phyloP scores from a whole-genome alignment of 345 rosid species.

The Euphorbia lathyris region DNA sequence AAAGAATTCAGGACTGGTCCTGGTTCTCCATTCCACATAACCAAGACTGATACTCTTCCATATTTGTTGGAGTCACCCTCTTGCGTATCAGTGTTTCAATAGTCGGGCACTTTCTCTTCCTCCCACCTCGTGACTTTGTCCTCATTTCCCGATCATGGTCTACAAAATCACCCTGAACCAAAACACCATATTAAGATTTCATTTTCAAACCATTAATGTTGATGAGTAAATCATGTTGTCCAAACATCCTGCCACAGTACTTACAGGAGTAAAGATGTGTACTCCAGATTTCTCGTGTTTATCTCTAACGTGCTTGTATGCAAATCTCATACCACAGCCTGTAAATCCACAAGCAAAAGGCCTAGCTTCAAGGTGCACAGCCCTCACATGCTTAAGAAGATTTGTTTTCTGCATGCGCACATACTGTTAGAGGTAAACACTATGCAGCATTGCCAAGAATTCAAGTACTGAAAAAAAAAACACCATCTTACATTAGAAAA shows the following conservation, averaged over 20 bases:
- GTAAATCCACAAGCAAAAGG: constrained; percentile 55
- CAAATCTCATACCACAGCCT: constrained; percentile 65
- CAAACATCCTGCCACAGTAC: constrained; percentile 13
- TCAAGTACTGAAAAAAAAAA: not conserved
- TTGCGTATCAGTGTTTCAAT: constrained; percentile 60
- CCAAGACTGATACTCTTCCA: constrained; percentile 12
- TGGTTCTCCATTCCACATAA: not conserved
- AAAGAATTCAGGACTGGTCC: not conserved
- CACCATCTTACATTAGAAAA: constrained; percentile 58
- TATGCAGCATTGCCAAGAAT: not conserved
- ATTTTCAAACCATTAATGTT: not conserved
- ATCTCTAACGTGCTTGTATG: constrained; percentile 78
- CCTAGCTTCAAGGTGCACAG: constrained; percentile 54
- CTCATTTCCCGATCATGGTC: constrained; percentile 61
- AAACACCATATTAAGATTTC: not conserved
- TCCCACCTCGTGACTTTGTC: constrained; percentile 77
- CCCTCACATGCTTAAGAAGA: constrained; percentile 59
- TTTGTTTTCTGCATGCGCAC: constrained; percentile 54
- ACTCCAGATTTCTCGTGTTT: constrained; percentile 59
- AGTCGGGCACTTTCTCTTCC: constrained; percentile 54
- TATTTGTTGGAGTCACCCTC: constrained; percentile 45
- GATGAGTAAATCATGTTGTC: not conserved
- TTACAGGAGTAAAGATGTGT: constrained; percentile 58
- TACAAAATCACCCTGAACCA: constrained; percentile 68
- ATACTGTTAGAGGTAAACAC: no score